Evolutionary conservation across 1,139 yeast genomes (phyloP), one percentile per base, ranked within the genome.

Genomic region (Fermentozyma sake): DNA sequence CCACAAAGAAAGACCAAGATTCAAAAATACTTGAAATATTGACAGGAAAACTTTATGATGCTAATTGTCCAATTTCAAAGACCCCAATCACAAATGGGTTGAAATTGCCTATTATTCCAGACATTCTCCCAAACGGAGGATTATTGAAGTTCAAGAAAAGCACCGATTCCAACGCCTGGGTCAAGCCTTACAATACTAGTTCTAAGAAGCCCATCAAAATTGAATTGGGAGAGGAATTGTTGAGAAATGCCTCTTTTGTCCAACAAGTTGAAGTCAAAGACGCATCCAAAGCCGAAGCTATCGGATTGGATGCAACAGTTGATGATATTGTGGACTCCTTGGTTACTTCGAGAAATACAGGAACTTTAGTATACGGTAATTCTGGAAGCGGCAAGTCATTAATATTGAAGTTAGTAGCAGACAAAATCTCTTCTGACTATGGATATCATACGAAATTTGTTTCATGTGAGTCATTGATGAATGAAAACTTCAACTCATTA

Each of bases 321-420:
- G 51, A 50, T 0, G 63, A 63, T n/a, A 48, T 76, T 10, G 46
- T 61, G 1, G 64, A 62, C 8, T 52, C 71, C 1, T 50, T 83
- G 7, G 48, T 61, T 8, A 50, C 68, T 27, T 68, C 79, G 24
- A 61, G 59, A 23, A 63, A 67, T 32, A 42, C 66, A 2, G 86
- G 93, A 3, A 43, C 58, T 1, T 57, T 85, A 29, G 48, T 89
- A 0, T 70, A 76, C 41, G 97, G 97, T 0, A 61, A 78, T 20
- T 61, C 85, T 1, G 96, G 96, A 0, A 70, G 86, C 37, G 97
- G 96, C 1, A 89, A 89, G 49, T 60, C 91, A 0, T 58, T 76
- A 2, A 44, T 80, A 1, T 50, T 78, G 11, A 55, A 62, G 5
- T 58, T 67, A 18, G 48, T 83, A 2, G 48, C 67, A 0, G 37